Base-by-base conservation (phyloP, 352 stramenopile genomes). In the Pythium sp. region DNA sequence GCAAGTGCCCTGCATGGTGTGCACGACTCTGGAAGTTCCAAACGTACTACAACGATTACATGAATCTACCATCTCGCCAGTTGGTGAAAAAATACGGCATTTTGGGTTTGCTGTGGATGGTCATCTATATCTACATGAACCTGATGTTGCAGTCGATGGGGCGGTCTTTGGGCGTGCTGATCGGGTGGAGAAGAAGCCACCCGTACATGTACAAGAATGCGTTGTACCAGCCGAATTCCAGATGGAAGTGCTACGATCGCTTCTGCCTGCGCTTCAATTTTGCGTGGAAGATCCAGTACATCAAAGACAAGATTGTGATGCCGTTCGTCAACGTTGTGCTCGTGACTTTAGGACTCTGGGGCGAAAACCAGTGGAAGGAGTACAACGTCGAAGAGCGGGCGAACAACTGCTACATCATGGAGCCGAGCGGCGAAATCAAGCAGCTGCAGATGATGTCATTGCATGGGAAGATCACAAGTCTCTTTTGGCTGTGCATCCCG, bases 371-470 rank as follows among this genome's bases (percentile, higher is more conserved):
- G 55, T 90, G 75, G 74, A 78, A 70, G 20, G 77, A 82, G 14
- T 87, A 78, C 60, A 85, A 87, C 58, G 72, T 90, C 20, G 73
- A 90, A 67, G 77, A 87, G 38, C 77, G 81, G 5, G 81, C 79
- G 2, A 85, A 90, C 41, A 73, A 76, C 24, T 85, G 79, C 32
- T 90, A 82, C 57, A 60, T 75, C 11, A 85, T 86, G 79, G 81
- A 90, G 32, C 81, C 79, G 11, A 85, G 77, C 43, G 76, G 64
- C 0, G 81, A 87, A 43, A 72, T 80, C 67, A 87, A 86, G 71
- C 81, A 90, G 67, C 63, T 90, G n/a, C 79, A 90, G 65, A 86
- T 90, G 79, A 90, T 90, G 81, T 67, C 81, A 2, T 51, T 90
- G 36, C 81, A 90, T 22, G 81, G 81, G 36, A 90, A 90, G 62